These are phyloP conservation scores for Magnolia sinica DNA, from an alignment of 164 flowering plant species.

Conservation along the genomic window DNA sequence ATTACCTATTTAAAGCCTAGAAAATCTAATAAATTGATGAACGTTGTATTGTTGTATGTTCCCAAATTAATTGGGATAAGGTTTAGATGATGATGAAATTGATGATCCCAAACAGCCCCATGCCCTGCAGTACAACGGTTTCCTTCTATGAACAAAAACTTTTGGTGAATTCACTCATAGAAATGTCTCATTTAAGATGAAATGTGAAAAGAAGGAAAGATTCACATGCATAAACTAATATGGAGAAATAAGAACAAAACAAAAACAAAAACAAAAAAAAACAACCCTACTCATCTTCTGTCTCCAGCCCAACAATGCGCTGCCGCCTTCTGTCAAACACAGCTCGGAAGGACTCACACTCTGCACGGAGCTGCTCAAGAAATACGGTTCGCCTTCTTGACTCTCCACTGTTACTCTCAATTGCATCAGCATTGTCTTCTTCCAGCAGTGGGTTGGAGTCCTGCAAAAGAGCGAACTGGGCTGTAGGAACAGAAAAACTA, in stretches of 20 bases:
- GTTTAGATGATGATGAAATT: too few relatives aligned
- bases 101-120: too few relatives aligned
- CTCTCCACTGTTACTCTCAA: constrained; percentile 20
- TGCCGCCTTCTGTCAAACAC: constrained; percentile 82
- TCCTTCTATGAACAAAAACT: too few relatives aligned
- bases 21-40: too few relatives aligned
- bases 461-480: constrained; percentile 29
- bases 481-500: neutral
- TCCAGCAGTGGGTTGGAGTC: constrained; percentile 72
- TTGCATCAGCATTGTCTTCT: constrained; percentile 28
- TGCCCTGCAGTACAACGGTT: too few relatives aligned
- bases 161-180: too few relatives aligned
- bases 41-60: too few relatives aligned
- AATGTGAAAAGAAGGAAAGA: too few relatives aligned
- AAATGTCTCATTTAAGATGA: too few relatives aligned
- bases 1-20: too few relatives aligned
- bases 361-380: constrained; percentile 76
- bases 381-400: constrained; percentile 47
- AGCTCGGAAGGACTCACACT: constrained; percentile 75
- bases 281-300: constrained; percentile 45
- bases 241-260: neutral
- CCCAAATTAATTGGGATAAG: too few relatives aligned
- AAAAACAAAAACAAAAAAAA: neutral
- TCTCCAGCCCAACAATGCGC: constrained; percentile 54
- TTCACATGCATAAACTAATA: neutral